These are phyloP conservation scores for Diaporthe sp. DNA, from an alignment of 2,329 filamentous ascomycete species.

Conservation along the genomic window DNA sequence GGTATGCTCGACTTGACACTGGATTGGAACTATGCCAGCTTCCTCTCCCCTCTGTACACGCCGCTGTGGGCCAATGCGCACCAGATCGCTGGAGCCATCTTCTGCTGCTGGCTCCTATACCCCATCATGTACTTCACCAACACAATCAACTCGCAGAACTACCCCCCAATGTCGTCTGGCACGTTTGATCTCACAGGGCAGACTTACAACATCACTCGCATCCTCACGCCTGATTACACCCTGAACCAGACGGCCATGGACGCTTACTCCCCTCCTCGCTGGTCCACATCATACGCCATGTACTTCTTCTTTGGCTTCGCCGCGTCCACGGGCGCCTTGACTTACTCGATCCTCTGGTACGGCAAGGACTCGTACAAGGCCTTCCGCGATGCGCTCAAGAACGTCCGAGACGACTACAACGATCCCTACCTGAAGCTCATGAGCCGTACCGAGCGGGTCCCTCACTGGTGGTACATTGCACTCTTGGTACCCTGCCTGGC, in stretches of 20 bases:
- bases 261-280: constrained; percentile 47
- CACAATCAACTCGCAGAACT: constrained; percentile 43
- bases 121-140: constrained; percentile 47
- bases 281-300: constrained; percentile 50
- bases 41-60: constrained; percentile 45
- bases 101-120: constrained; percentile 44
- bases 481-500: constrained; percentile 47
- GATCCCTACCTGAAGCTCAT: constrained; percentile 52
- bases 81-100: constrained; percentile 42
- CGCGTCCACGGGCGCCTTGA: constrained; percentile 49
- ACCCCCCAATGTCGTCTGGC: constrained; percentile 45
- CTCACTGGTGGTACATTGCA: constrained; percentile 51
- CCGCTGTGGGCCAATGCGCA: constrained; percentile 45
- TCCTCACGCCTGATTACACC: constrained; percentile 48
- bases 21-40: constrained; percentile 49
- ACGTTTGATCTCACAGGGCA: constrained; percentile 47
- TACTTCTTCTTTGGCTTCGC: constrained; percentile 54
- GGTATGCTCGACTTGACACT: constrained; percentile 50
- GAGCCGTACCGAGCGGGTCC: constrained; percentile 46
- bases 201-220: constrained; percentile 47
- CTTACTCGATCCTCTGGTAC: constrained; percentile 49
- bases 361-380: constrained; percentile 45
- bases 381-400: constrained; percentile 44
- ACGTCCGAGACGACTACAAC: constrained; percentile 46
- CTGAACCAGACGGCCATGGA: constrained; percentile 48